Evolutionary conservation across 2,329 filamentous ascomycete species (phyloP).

Genomic region (Penicillium psychrosexuale): DNA sequence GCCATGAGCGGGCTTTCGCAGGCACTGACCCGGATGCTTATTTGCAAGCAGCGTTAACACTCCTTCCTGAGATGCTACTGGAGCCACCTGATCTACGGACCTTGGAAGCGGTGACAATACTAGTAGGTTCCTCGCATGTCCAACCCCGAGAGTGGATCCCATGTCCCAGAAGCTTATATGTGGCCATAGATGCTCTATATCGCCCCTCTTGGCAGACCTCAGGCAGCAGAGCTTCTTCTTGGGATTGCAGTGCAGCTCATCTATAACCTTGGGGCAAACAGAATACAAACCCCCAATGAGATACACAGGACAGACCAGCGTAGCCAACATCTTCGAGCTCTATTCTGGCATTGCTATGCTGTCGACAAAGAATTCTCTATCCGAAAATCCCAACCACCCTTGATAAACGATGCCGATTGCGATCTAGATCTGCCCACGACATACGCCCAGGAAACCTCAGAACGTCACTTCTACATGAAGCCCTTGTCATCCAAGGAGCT

Average conservation of each 20-base stretch:
- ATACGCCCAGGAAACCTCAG: constrained; percentile 18
- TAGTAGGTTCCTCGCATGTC: constrained; percentile 16
- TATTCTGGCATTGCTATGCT: constrained; percentile 27
- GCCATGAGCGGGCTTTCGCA: constrained; percentile 19
- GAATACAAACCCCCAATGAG: not conserved
- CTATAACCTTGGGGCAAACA: constrained; percentile 21
- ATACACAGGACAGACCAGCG: constrained; percentile 3
- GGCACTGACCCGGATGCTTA: constrained; percentile 24
- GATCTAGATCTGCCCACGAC: constrained; percentile 22
- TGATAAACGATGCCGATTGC: constrained; percentile 24
- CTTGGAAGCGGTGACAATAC: constrained; percentile 19
- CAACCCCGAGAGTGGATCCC: not conserved
- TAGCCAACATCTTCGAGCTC: constrained; percentile 19
- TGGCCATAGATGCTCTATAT: constrained; percentile 17
- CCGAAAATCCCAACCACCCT: constrained; percentile 19
- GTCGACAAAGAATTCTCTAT: constrained; percentile 25
- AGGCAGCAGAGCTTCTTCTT: constrained; percentile 19
- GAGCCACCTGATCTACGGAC: constrained; percentile 19
- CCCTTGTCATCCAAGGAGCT: constrained; percentile 20
- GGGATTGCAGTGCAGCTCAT: constrained; percentile 23
- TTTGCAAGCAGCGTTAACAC: constrained; percentile 17
- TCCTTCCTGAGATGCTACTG: constrained; percentile 22
- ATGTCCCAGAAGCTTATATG: not conserved
- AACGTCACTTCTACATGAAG: constrained; percentile 21
- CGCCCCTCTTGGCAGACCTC: constrained; percentile 22